Evolutionary conservation across 2,329 filamentous ascomycete genomes (phyloP).

Genomic region (Pseudocercospora crystallina): DNA sequence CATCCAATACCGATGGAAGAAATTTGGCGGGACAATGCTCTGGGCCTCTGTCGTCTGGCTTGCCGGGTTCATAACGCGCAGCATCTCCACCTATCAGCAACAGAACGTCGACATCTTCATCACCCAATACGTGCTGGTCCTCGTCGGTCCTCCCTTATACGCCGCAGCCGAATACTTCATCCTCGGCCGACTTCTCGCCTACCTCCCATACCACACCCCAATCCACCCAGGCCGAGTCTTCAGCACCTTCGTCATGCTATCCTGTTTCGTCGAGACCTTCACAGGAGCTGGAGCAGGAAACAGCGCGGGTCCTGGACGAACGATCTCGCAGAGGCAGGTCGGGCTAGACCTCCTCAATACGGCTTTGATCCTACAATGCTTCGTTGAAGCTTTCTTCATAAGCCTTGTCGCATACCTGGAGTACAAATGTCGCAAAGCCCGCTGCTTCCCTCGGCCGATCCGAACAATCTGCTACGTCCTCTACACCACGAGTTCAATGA

Average conservation of each 20-base stretch:
- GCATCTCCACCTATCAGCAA: slow-evolving; percentile 54
- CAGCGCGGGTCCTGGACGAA: slow-evolving; percentile 44
- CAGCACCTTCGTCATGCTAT: slow-evolving; percentile 57
- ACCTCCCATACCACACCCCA: slow-evolving; percentile 60
- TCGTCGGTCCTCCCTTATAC: slow-evolving; percentile 55
- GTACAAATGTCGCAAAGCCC: slow-evolving; percentile 37
- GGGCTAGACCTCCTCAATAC: slow-evolving; percentile 51
- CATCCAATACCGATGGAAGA: slow-evolving; percentile 26
- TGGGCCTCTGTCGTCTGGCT: slow-evolving; percentile 36
- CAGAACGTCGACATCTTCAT: slow-evolving; percentile 43
- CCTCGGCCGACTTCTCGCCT: slow-evolving; percentile 60
- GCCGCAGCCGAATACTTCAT: slow-evolving; percentile 63
- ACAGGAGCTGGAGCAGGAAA: slow-evolving; percentile 53
- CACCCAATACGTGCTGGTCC: slow-evolving; percentile 41
- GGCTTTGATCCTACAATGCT: slow-evolving; percentile 52
- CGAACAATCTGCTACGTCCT: slow-evolving; percentile 46
- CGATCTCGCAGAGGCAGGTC: slow-evolving; percentile 36
- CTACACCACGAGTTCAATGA: slow-evolving; percentile 50
- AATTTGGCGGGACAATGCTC: slow-evolving; percentile 26
- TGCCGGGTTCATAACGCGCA: slow-evolving; percentile 56
- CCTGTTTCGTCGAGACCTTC: slow-evolving; percentile 52
- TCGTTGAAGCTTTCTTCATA: slow-evolving; percentile 51
- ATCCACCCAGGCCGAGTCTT: slow-evolving; percentile 60
- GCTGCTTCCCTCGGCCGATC: slow-evolving; percentile 44
- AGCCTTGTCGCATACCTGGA: slow-evolving; percentile 50